Conservation (phyloP, 805 yeast genomes). For the Ascoidea rubescens region DNA sequence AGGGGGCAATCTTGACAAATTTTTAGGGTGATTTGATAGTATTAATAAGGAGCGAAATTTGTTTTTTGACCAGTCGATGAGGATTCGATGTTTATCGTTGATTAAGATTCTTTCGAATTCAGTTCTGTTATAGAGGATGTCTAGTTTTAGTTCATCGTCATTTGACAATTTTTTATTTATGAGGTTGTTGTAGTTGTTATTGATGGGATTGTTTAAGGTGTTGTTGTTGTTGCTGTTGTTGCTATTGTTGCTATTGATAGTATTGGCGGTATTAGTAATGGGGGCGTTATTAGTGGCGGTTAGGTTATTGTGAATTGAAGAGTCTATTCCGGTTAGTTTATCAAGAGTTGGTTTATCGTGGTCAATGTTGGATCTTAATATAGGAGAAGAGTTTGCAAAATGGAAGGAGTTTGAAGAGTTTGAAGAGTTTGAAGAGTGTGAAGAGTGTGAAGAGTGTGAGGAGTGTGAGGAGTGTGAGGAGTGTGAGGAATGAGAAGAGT, state of each 20-base stretch:
- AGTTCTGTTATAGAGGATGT: constrained; percentile 35
- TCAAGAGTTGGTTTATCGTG: too few relatives aligned
- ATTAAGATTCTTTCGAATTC: constrained; percentile 28
- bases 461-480: too few relatives aligned
- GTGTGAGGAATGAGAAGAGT: too few relatives aligned
- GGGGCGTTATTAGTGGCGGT: background rate
- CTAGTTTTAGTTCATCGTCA: constrained; percentile 25
- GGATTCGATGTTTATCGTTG: constrained; percentile 49
- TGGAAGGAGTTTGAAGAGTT: too few relatives aligned
- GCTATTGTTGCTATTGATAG: constrained; percentile 3
- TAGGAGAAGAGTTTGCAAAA: too few relatives aligned
- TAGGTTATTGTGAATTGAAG: background rate
- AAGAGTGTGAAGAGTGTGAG: too few relatives aligned
- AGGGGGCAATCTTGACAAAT: constrained; percentile 17
- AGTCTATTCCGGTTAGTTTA: background rate
- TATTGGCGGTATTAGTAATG: background rate
- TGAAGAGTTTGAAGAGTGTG: too few relatives aligned
- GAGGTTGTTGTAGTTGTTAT: background rate
- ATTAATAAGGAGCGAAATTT: constrained; percentile 49
- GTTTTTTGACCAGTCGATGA: constrained; percentile 54
- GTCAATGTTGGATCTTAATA: too few relatives aligned
- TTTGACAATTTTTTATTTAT: constrained; percentile 5
- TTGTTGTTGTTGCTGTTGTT: background rate
- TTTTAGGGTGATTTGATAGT: constrained; percentile 33
- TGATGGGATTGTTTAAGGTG: constrained; percentile 6